Conservation (phyloP, 1,139 yeast genomes). For the Hyphopichia fennica region DNA sequence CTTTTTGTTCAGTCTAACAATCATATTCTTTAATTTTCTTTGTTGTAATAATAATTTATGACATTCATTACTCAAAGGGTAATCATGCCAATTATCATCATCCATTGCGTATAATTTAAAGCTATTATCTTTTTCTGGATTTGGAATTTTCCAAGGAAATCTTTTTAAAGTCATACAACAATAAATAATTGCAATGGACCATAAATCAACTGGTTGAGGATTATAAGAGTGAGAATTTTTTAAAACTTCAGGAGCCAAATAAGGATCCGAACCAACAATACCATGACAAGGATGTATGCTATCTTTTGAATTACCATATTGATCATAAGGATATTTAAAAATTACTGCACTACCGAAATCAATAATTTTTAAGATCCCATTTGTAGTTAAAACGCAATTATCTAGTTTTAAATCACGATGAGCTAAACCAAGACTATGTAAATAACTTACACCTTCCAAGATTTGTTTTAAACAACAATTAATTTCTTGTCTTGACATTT, state of each 20-base stretch:
- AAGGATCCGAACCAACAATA: constrained; percentile 97
- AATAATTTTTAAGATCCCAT: constrained; percentile 86
- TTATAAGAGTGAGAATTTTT: constrained; percentile 68
- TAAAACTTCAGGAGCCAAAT: constrained; percentile 94
- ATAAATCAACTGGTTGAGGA: constrained; percentile 90
- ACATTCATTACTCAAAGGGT: constrained; percentile 51
- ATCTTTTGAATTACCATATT: constrained; percentile 43
- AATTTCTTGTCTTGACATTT: constrained; percentile 82
- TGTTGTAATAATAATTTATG: constrained; percentile 48
- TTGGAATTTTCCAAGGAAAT: constrained; percentile 97
- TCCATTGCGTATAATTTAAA: constrained; percentile 63
- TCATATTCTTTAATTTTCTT: constrained; percentile 42
- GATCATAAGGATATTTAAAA: constrained; percentile 86
- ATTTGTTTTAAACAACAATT: constrained; percentile 91
- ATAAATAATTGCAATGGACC: constrained; percentile 94
- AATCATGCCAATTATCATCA: constrained; percentile 52
- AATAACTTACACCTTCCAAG: constrained; percentile 76
- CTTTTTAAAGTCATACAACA: constrained; percentile 94
- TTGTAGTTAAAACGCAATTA: constrained; percentile 84
- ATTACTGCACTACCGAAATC: constrained; percentile 98
- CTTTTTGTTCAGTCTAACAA: constrained; percentile 45
- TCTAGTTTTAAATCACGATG: constrained; percentile 95
- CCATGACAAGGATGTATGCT: constrained; percentile 83
- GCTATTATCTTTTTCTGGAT: constrained; percentile 75
- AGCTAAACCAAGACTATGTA: constrained; percentile 88